phyloP scores from a whole-genome alignment of 768 basidiomycete genomes.

The Pluteus cervinus region DNA sequence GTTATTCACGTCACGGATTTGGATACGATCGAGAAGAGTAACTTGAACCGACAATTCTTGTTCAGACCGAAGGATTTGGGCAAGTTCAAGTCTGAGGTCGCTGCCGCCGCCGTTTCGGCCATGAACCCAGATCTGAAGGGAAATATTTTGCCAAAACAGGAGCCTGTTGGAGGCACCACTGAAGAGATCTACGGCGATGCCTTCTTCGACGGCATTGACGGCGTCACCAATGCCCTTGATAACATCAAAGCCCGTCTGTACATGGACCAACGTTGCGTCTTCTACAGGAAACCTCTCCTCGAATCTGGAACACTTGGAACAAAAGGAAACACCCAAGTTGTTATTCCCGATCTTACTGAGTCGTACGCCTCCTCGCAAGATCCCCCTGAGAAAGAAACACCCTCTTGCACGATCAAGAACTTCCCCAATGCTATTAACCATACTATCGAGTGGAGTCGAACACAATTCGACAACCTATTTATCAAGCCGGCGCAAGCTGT shows the following conservation, averaged over 20 bases:
- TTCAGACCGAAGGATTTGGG: constrained; percentile 96
- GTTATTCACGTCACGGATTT: constrained; percentile 91
- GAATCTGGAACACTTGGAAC: constrained; percentile 98
- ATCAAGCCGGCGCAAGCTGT: constrained; percentile 91
- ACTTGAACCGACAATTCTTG: constrained; percentile 95
- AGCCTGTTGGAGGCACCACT: constrained; percentile 87
- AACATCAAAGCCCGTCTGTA: constrained; percentile 96
- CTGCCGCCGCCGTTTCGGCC: constrained; percentile 82
- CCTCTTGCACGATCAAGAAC: constrained; percentile 97
- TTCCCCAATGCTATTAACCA: constrained; percentile 98
- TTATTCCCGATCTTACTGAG: constrained; percentile 91
- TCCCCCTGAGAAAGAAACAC: constrained; percentile 95
- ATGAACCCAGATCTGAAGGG: constrained; percentile 93
- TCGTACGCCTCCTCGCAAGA: constrained; percentile 98
- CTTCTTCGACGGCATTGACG: constrained; percentile 86
- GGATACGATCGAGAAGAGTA: constrained; percentile 99
- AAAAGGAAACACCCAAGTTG: constrained; percentile 95
- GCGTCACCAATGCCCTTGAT: constrained; percentile 96
- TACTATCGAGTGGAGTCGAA: constrained; percentile 98
- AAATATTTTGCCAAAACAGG: constrained; percentile 85
- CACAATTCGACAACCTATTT: constrained; percentile 88
- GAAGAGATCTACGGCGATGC: constrained; percentile 87
- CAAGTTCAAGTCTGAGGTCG: constrained; percentile 95
- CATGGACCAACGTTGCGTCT: constrained; percentile 98
- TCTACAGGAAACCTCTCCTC: constrained; percentile 91